Evolutionary conservation across 2,329 filamentous ascomycete species (phyloP).

Genomic region (Pseudogymnoascus sp.): DNA sequence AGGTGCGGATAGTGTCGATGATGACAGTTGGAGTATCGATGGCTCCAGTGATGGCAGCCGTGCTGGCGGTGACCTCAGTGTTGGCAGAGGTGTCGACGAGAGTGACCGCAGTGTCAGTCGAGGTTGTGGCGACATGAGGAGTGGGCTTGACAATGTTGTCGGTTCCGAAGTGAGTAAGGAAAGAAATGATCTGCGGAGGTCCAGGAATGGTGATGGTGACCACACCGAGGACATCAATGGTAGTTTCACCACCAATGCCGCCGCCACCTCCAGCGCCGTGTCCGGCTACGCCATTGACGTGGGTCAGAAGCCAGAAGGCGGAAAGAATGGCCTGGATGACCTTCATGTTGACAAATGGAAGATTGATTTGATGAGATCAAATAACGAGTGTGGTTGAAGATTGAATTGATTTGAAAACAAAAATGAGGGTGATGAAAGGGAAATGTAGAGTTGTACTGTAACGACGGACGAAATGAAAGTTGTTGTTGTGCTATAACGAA

Average conservation of each 20-base stretch:
- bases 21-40: constrained; percentile 8
- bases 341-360: constrained; percentile 24
- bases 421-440: background rate
- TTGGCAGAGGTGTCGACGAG: constrained; percentile 14
- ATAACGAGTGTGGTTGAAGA: background rate
- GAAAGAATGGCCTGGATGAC: constrained; percentile 20
- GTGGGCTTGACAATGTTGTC: constrained; percentile 21
- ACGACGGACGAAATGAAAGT: background rate
- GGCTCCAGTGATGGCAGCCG: constrained; percentile 9
- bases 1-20: constrained; percentile 13
- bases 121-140: constrained; percentile 42
- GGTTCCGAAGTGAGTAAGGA: constrained; percentile 33
- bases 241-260: constrained; percentile 27
- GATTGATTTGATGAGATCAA: constrained; percentile 1
- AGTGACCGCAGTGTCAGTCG: constrained; percentile 39
- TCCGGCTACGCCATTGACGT: constrained; percentile 14
- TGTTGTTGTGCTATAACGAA: background rate
- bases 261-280: constrained; percentile 1
- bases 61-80: background rate
- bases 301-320: constrained; percentile 25
- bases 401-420: background rate
- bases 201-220: constrained; percentile 35
- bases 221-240: background rate
- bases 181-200: constrained; percentile 29
- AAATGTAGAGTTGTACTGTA: background rate